These are phyloP conservation scores for Acanthamoeba sp. DNA, from an alignment of 208 protist genomes.

Conservation along the genomic window DNA sequence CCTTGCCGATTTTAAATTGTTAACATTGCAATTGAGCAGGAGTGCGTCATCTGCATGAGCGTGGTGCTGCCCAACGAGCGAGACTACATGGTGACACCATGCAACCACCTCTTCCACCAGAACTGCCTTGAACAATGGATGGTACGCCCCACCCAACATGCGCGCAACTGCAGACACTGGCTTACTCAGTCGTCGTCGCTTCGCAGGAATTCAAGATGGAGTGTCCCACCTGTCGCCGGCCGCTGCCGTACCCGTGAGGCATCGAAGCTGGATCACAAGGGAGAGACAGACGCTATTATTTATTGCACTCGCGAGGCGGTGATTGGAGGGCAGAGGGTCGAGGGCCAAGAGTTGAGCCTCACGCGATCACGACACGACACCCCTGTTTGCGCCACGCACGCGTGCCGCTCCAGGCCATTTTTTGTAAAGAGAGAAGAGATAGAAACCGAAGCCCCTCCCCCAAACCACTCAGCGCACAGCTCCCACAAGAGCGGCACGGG, in stretches of 20 bases:
- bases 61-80: conserved; percentile 15
- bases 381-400: too few relatives aligned
- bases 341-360: neutral
- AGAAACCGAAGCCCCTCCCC: neutral
- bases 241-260: conserved; percentile 53
- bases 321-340: neutral
- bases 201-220: conserved; percentile 63
- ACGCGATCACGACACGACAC: neutral
- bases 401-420: too few relatives aligned
- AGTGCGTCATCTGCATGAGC: conserved; percentile 73
- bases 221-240: conserved; percentile 63
- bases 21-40: neutral
- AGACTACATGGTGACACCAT: conserved; percentile 73
- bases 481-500: too few relatives aligned
- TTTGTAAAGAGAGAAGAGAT: neutral
- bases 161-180: neutral
- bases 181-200: neutral
- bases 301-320: neutral
- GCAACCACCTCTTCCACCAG: conserved; percentile 72
- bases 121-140: conserved; percentile 71
- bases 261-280: too few relatives aligned
- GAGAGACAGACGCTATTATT: neutral
- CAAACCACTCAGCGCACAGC: too few relatives aligned
- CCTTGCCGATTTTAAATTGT: too few relatives aligned
- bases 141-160: neutral